These are phyloP conservation scores for Ceratocystis variospora DNA, from an alignment of 2,329 filamentous ascomycete species.

Conservation along the genomic window DNA sequence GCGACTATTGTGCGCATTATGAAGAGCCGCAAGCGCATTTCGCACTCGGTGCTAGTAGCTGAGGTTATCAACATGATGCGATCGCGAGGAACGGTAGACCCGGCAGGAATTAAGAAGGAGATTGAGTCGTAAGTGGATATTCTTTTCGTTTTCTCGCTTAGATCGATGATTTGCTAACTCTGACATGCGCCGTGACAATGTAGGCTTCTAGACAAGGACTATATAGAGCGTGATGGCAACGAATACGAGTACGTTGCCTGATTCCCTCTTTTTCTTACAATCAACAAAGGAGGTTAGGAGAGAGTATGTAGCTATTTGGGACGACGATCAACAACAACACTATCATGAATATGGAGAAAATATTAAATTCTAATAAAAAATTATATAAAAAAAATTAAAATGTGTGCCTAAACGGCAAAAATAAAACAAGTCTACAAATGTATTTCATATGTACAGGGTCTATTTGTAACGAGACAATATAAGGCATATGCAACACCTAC, in stretches of 20 bases:
- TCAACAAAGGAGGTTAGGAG: background rate
- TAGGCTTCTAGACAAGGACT: slow-evolving; percentile 85
- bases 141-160: background rate
- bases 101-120: slow-evolving; percentile 84
- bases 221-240: slow-evolving; percentile 67
- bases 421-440: background rate
- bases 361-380: no score
- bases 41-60: slow-evolving; percentile 71
- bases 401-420: no score
- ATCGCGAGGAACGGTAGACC: slow-evolving; percentile 71
- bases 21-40: slow-evolving; percentile 83
- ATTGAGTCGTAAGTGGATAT: slow-evolving; percentile 64
- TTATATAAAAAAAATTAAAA: background rate
- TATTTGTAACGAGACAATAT: background rate
- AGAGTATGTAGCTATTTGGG: background rate
- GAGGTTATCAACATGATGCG: slow-evolving; percentile 88
- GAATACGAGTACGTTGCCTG: slow-evolving; percentile 59
- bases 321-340: background rate
- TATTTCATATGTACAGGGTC: background rate
- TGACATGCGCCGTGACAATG: background rate
- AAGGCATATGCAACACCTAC: background rate
- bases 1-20: slow-evolving; percentile 94
- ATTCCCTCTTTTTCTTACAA: background rate
- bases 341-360: background rate
- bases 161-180: slow-evolving; percentile 22